phyloP scores from a whole-genome alignment of 495 filamentous ascomycete species.

The Aspergillus haitiensis region DNA sequence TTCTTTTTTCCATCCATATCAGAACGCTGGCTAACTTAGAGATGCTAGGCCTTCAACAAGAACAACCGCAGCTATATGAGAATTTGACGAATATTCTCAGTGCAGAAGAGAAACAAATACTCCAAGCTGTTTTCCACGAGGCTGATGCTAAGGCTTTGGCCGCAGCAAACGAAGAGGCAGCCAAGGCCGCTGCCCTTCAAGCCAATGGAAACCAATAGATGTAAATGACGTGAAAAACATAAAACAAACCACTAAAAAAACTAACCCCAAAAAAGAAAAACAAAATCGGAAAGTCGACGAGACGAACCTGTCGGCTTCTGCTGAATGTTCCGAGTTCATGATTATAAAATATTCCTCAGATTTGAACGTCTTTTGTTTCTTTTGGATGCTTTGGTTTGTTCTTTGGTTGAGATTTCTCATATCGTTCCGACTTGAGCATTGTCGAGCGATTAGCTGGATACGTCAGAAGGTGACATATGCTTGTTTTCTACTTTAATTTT shows the following conservation, averaged over 20 bases:
- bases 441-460: conserved; percentile 16
- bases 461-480: conserved; percentile 1
- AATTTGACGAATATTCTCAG: conserved; percentile 74
- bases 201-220: conserved; percentile 42
- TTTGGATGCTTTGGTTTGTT: not conserved
- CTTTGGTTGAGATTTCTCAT: conserved; percentile 8
- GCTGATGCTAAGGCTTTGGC: conserved; percentile 64
- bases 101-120: conserved; percentile 75
- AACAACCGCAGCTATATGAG: conserved; percentile 86
- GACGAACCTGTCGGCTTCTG: conserved; percentile 22
- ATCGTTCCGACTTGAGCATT: not conserved
- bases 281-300: conserved; percentile 19
- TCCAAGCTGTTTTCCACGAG: conserved; percentile 77
- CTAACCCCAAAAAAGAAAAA: conserved; percentile 4
- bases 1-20: not conserved
- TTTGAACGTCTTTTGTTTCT: conserved; percentile 13
- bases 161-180: conserved; percentile 32
- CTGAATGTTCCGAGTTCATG: conserved; percentile 14
- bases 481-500: conserved; percentile 3
- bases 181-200: conserved; percentile 40
- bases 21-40: conserved; percentile 21
- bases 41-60: conserved; percentile 75
- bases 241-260: conserved; percentile 9
- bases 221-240: conserved; percentile 6
- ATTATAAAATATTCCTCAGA: conserved; percentile 16